Evolutionary conservation across 805 yeast species (phyloP).

Genomic region (Myxozyma vanderwaltii): DNA sequence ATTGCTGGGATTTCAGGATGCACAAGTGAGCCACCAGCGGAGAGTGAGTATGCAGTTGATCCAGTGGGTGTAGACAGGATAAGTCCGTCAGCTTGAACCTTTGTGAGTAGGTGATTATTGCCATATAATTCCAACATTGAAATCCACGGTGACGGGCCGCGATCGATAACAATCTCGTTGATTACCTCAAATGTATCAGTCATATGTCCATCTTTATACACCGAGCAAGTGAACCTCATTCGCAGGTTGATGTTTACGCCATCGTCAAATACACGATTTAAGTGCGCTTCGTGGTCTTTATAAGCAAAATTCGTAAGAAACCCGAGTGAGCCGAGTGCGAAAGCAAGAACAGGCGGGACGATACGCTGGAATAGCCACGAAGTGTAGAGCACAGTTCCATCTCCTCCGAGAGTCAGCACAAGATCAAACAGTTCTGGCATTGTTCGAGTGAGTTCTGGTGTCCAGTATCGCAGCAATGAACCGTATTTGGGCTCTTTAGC

Average conservation of each 20-base stretch:
- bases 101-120: slow-evolving; percentile 78
- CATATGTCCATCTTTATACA: slow-evolving; percentile 50
- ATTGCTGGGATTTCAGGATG: slow-evolving; percentile 94
- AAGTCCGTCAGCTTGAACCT: slow-evolving; percentile 92
- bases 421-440: slow-evolving; percentile 56
- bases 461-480: slow-evolving; percentile 67
- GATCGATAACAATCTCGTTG: slow-evolving; percentile 85
- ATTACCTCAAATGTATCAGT: slow-evolving; percentile 60
- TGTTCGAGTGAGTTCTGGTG: slow-evolving; percentile 53
- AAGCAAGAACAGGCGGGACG: slow-evolving; percentile 84
- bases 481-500: slow-evolving; percentile 48
- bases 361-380: slow-evolving; percentile 74
- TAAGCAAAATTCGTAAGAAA: slow-evolving; percentile 76
- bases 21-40: slow-evolving; percentile 94
- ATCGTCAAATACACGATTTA: slow-evolving; percentile 59
- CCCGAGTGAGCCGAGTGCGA: slow-evolving; percentile 83
- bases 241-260: slow-evolving; percentile 80
- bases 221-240: slow-evolving; percentile 85
- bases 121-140: slow-evolving; percentile 89
- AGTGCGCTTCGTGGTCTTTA: slow-evolving; percentile 63
- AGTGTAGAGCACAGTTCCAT: slow-evolving; percentile 90
- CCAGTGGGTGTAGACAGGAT: slow-evolving; percentile 95
- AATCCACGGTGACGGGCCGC: slow-evolving; percentile 93
- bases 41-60: slow-evolving; percentile 89
- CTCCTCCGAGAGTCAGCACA: slow-evolving; percentile 91